Percentiles rank a stretch among this genome's conserved stretches.
phyloP scores from a whole-genome alignment of 495 filamentous ascomycete species.

The Trichoderma asperelloides region DNA sequence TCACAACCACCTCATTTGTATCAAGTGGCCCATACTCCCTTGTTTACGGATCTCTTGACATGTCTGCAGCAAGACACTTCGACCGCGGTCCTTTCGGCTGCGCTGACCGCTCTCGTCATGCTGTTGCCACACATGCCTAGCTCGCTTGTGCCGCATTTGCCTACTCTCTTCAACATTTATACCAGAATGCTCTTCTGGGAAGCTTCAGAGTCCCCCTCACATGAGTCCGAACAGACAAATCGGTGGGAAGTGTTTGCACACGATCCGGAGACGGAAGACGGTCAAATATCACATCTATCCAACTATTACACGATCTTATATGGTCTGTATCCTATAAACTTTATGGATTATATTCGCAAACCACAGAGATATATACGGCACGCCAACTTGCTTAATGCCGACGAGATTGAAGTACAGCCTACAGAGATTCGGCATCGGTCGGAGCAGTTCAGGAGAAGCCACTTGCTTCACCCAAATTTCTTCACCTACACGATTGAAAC shows the following conservation, averaged over 20 bases:
- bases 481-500: constrained; percentile 60
- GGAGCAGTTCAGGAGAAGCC: constrained; percentile 55
- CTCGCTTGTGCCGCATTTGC: constrained; percentile 50
- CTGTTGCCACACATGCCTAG: constrained; percentile 66
- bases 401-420: constrained; percentile 63
- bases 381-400: constrained; percentile 48
- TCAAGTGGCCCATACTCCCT: constrained; percentile 53
- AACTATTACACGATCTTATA: constrained; percentile 74
- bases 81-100: constrained; percentile 55
- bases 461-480: constrained; percentile 68
- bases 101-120: constrained; percentile 62
- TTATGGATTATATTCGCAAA: constrained; percentile 68
- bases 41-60: constrained; percentile 57
- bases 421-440: constrained; percentile 59
- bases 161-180: constrained; percentile 67
- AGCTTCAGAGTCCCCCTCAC: constrained; percentile 21
- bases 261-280: constrained; percentile 47
- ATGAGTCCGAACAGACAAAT: constrained; percentile 23
- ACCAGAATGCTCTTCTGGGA: constrained; percentile 68
- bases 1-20: constrained; percentile 64
- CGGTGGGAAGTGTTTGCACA: constrained; percentile 54
- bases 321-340: constrained; percentile 71
- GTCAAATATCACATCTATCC: constrained; percentile 58
- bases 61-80: constrained; percentile 66
- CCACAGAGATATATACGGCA: constrained; percentile 61